A percentile compares a stretch with the other conserved stretches of the same genome.
Conservation (phyloP, 305 asterid species). For the Nicotiana rustica region DNA sequence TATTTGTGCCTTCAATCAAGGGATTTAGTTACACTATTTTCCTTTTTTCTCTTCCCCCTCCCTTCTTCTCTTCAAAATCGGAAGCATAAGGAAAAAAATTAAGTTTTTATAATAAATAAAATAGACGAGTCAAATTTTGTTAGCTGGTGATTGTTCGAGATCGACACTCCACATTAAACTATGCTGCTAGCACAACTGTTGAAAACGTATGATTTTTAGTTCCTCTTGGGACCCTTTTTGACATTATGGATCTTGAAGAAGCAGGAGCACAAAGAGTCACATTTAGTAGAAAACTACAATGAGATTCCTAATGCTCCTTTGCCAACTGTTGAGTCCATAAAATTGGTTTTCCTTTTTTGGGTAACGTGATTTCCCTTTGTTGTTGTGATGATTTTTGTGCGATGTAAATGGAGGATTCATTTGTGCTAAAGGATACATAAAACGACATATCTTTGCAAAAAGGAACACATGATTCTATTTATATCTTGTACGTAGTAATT, state of each 20-base stretch:
- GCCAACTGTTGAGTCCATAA: slow-evolving; percentile 16
- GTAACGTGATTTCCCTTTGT: too few relatives aligned
- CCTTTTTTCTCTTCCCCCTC: too few relatives aligned
- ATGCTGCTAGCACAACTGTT: not conserved
- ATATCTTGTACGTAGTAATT: too few relatives aligned
- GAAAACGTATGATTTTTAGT: not conserved
- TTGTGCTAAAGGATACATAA: not conserved
- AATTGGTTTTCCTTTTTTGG: not conserved
- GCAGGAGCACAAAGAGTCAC: not conserved
- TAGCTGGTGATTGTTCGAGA: too few relatives aligned
- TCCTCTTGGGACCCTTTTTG: not conserved
- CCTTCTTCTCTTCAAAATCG: too few relatives aligned
- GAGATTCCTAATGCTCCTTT: not conserved
- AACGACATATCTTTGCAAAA: not conserved
- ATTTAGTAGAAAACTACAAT: not conserved
- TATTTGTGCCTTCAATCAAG: too few relatives aligned
- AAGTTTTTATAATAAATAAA: too few relatives aligned
- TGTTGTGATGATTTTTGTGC: not conserved
- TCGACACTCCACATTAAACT: too few relatives aligned
- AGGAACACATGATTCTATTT: not conserved
- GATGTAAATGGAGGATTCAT: slow-evolving; percentile 23
- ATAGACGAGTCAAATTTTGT: too few relatives aligned
- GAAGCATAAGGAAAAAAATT: too few relatives aligned
- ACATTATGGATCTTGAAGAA: not conserved
- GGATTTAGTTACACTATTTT: too few relatives aligned